Conservation (phyloP, 495 filamentous ascomycete species). For the Cryomyces antarcticus region DNA sequence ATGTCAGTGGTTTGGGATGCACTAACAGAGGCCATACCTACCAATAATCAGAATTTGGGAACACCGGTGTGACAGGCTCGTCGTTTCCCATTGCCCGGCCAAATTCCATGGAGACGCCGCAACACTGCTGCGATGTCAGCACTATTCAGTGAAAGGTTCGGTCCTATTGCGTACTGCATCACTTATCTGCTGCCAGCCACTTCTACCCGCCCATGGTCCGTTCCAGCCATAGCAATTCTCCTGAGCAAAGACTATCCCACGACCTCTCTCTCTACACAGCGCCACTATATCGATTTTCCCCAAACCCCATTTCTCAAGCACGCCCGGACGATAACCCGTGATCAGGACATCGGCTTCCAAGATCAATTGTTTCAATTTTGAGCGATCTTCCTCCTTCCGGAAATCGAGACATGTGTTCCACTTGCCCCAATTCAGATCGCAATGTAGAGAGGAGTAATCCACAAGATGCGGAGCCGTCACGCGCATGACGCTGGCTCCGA, state of each 20-base stretch:
- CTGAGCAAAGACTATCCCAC: slow-evolving; percentile 29
- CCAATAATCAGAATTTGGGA: slow-evolving; percentile 20
- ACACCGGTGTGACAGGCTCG: slow-evolving; percentile 19
- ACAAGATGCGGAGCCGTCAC: slow-evolving; percentile 31
- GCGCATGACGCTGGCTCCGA: slow-evolving; percentile 41
- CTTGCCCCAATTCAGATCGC: slow-evolving; percentile 37
- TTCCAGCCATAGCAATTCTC: slow-evolving; percentile 40
- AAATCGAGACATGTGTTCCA: slow-evolving; percentile 32
- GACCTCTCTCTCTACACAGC: slow-evolving; percentile 22
- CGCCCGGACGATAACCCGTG: slow-evolving; percentile 33
- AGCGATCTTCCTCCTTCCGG: slow-evolving; percentile 21
- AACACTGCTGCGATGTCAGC: slow-evolving; percentile 1
- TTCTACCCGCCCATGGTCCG: slow-evolving; percentile 29
- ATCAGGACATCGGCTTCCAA: slow-evolving; percentile 34
- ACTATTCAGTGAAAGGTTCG: background rate
- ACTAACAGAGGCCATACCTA: slow-evolving; percentile 1
- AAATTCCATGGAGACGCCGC: slow-evolving; percentile 14
- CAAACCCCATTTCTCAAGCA: slow-evolving; percentile 30
- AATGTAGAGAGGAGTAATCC: slow-evolving; percentile 25
- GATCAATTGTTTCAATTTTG: slow-evolving; percentile 24
- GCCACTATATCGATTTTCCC: slow-evolving; percentile 28
- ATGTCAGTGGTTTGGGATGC: background rate
- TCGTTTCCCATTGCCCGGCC: slow-evolving; percentile 19
- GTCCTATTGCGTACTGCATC: slow-evolving; percentile 24
- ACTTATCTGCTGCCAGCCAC: slow-evolving; percentile 36